Conservation (phyloP, 257 asterid genomes). For the Plantago major region DNA sequence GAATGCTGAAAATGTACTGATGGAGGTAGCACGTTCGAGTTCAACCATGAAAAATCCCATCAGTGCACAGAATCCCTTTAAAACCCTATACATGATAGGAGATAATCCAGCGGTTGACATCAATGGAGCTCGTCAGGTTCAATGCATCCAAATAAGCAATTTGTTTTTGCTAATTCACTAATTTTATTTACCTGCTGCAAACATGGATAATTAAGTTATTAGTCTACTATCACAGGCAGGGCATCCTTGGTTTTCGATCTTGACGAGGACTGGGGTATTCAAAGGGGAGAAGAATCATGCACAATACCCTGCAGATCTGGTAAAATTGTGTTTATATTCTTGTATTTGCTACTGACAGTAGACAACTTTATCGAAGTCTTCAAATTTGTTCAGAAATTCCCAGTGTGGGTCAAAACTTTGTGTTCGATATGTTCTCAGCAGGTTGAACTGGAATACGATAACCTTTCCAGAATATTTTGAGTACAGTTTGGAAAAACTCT, state of each 20-base stretch:
- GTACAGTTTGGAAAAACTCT: background rate
- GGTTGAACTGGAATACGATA: background rate
- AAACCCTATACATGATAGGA: slow-evolving; percentile 81
- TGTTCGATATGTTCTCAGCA: too few species aligned
- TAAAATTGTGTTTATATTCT: slow-evolving; percentile 19
- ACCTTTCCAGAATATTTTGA: background rate
- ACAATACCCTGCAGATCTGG: slow-evolving; percentile 73
- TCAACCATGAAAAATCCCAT: slow-evolving; percentile 13
- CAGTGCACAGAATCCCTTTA: slow-evolving; percentile 29
- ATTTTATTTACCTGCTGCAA: slow-evolving; percentile 6
- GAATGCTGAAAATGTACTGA: slow-evolving; percentile 65
- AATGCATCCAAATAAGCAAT: slow-evolving; percentile 17
- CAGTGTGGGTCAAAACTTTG: background rate
- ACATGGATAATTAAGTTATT: background rate
- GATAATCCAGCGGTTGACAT: slow-evolving; percentile 87
- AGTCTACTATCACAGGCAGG: slow-evolving; percentile 55
- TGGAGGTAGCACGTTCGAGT: slow-evolving; percentile 38
- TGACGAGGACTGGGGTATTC: slow-evolving; percentile 89
- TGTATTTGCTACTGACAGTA: background rate
- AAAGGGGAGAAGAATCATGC: slow-evolving; percentile 61
- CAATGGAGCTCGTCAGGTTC: slow-evolving; percentile 79
- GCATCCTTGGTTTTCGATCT: slow-evolving; percentile 80
- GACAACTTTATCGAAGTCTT: background rate
- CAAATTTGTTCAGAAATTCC: background rate
- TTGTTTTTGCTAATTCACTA: slow-evolving; percentile 2